phyloP scores from a whole-genome alignment of 108 stramenopile species.

The Nitzschia sp. region DNA sequence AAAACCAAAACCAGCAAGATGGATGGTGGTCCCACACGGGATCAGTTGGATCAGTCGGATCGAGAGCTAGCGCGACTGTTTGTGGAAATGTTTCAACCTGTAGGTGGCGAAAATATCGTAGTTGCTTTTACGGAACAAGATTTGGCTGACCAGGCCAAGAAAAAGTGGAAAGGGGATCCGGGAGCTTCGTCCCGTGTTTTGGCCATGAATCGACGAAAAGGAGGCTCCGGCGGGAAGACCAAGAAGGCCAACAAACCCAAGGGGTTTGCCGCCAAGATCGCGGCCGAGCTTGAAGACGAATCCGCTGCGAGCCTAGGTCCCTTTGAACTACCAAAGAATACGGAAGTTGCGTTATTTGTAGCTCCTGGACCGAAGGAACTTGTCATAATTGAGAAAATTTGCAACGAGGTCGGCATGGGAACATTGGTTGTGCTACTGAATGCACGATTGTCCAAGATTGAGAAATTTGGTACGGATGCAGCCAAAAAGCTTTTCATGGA shows the following conservation, averaged over 20 bases:
- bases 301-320: slow-evolving; percentile 41
- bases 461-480: slow-evolving; percentile 59
- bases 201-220: slow-evolving; percentile 62
- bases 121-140: slow-evolving; percentile 66
- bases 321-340: slow-evolving; percentile 61
- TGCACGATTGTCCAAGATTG: slow-evolving; percentile 60
- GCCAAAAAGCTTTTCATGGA: slow-evolving; percentile 56
- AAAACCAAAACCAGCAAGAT: slow-evolving; percentile 17
- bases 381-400: slow-evolving; percentile 70
- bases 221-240: slow-evolving; percentile 28
- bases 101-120: slow-evolving; percentile 74
- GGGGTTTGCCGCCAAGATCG: slow-evolving; percentile 86
- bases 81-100: slow-evolving; percentile 90
- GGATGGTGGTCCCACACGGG: slow-evolving; percentile 49
- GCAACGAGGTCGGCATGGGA: slow-evolving; percentile 66
- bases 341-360: slow-evolving; percentile 83
- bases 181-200: slow-evolving; percentile 64
- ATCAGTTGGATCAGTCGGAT: slow-evolving; percentile 70
- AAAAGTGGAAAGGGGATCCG: slow-evolving; percentile 70
- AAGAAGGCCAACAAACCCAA: slow-evolving; percentile 48
- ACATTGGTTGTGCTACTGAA: slow-evolving; percentile 83
- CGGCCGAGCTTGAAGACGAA: slow-evolving; percentile 51
- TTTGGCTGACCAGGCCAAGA: slow-evolving; percentile 62
- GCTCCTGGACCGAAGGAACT: slow-evolving; percentile 82
- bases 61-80: slow-evolving; percentile 83